phyloP scores from a whole-genome alignment of 441 rosid genomes.

The Melianthus villosus region DNA sequence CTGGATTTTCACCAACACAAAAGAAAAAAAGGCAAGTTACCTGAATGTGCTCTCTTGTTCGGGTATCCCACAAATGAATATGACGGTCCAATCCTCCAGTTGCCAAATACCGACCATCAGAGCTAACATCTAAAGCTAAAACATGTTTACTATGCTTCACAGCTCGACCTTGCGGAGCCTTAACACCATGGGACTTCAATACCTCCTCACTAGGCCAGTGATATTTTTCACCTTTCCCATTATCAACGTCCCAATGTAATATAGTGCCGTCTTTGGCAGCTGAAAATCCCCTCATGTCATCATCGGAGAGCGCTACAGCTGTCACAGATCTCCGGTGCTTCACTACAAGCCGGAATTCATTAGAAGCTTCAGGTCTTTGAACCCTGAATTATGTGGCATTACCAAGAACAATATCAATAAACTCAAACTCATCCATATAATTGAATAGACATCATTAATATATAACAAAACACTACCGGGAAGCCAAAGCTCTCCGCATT shows the following conservation, averaged over 20 bases:
- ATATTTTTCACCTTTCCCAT: constrained; percentile 51
- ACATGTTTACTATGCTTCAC: constrained; percentile 61
- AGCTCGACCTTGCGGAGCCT: constrained; percentile 45
- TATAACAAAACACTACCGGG: constrained; percentile 65
- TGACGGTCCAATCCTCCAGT: constrained; percentile 89
- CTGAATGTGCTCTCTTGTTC: constrained; percentile 71
- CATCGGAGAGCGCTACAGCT: constrained; percentile 65
- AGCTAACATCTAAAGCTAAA: constrained; percentile 71
- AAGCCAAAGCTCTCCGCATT: constrained; percentile 46
- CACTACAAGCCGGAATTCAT: constrained; percentile 32
- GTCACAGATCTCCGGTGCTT: constrained; percentile 78
- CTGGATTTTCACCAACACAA: neutral
- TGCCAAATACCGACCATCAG: constrained; percentile 87
- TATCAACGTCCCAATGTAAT: constrained; percentile 69
- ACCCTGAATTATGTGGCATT: constrained; percentile 40
- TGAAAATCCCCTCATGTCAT: constrained; percentile 70
- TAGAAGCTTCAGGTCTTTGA: constrained; percentile 36
- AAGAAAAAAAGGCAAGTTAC: constrained; percentile 16
- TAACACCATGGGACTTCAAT: constrained; percentile 59
- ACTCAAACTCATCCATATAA: too few species aligned
- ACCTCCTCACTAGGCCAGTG: constrained; percentile 66
- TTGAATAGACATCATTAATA: too few species aligned
- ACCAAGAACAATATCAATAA: too few species aligned
- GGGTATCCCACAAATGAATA: constrained; percentile 90
- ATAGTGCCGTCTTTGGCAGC: constrained; percentile 82